These are phyloP conservation scores for Colletotrichum camelliae DNA, from an alignment of 2,329 filamentous ascomycete species.

Conservation along the genomic window DNA sequence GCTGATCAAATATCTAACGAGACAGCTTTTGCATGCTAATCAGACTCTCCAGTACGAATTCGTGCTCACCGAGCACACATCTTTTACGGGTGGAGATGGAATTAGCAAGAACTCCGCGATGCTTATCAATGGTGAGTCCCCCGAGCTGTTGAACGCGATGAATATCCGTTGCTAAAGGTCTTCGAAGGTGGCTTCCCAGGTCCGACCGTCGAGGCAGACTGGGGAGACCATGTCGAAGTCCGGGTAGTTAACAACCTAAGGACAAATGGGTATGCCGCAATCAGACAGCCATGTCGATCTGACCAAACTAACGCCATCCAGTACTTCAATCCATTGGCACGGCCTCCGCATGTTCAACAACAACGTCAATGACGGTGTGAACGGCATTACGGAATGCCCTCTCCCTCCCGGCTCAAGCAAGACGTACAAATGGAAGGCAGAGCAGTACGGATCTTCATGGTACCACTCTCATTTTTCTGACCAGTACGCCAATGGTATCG, in stretches of 20 bases:
- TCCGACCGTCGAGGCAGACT: conserved; percentile 57
- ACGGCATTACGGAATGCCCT: conserved; percentile 46
- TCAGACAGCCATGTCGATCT: not conserved
- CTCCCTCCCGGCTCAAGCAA: conserved; percentile 38
- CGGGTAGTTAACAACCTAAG: conserved; percentile 71
- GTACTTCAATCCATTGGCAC: conserved; percentile 56
- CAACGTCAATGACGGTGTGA: conserved; percentile 52
- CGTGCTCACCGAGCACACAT: conserved; percentile 19
- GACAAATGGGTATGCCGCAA: conserved; percentile 36
- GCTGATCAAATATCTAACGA: not conserved
- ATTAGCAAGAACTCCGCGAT: conserved; percentile 25
- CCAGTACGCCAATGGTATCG: conserved; percentile 57
- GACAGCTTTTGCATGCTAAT: not conserved
- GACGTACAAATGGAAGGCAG: conserved; percentile 41
- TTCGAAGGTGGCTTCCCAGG: conserved; percentile 23
- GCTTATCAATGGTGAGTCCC: conserved; percentile 25
- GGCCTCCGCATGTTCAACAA: conserved; percentile 49
- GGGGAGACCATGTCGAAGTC: conserved; percentile 60
- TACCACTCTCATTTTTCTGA: conserved; percentile 58
- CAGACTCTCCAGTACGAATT: conserved; percentile 13
- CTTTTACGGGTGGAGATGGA: conserved; percentile 23
- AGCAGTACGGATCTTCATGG: conserved; percentile 41
- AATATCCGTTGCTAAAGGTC: not conserved
- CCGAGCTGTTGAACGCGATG: not conserved
- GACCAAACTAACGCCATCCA: not conserved